Evolutionary conservation across 176 grass and related monocot species (phyloP).

Genomic region (Saccharum spontaneum): DNA sequence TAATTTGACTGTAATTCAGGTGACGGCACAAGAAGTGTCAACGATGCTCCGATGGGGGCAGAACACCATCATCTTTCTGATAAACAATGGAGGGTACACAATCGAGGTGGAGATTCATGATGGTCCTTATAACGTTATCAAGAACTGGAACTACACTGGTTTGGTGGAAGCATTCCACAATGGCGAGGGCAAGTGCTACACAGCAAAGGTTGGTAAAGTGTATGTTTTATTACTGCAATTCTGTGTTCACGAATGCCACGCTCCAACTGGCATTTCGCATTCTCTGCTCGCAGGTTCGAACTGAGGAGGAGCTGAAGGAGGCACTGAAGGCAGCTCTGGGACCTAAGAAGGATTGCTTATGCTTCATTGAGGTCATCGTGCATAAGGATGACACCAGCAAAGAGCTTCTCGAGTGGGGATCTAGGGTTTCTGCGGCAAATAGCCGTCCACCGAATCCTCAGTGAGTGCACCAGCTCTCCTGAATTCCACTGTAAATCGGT

Average conservation of each 20-base stretch:
- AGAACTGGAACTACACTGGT: slow-evolving; percentile 63
- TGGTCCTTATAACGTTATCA: slow-evolving; percentile 57
- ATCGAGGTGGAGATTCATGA: slow-evolving; percentile 72
- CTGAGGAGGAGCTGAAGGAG: slow-evolving; percentile 50
- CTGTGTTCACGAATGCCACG: neutral
- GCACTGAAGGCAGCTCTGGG: slow-evolving; percentile 33
- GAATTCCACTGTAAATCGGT: neutral
- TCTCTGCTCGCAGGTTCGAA: slow-evolving; percentile 21
- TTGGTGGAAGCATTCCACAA: slow-evolving; percentile 53
- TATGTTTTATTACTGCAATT: neutral
- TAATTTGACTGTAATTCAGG: slow-evolving; percentile 28
- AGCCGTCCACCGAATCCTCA: slow-evolving; percentile 51
- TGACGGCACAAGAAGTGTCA: slow-evolving; percentile 54
- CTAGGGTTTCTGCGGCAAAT: slow-evolving; percentile 50
- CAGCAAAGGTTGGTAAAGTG: slow-evolving; percentile 35
- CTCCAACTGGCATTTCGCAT: neutral
- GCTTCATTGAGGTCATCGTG: slow-evolving; percentile 61
- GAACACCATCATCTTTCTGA: slow-evolving; percentile 58
- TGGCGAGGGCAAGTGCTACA: slow-evolving; percentile 55
- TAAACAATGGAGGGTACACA: slow-evolving; percentile 66
- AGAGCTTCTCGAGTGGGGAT: slow-evolving; percentile 65
- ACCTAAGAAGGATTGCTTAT: slow-evolving; percentile 47
- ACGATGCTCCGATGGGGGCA: slow-evolving; percentile 57
- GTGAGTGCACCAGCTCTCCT: slow-evolving; percentile 14
- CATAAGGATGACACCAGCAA: slow-evolving; percentile 64